Evolutionary conservation across 2,329 filamentous ascomycete species (phyloP), one percentile per base, ranked within the genome.

Genomic region (Didymella lethalis): DNA sequence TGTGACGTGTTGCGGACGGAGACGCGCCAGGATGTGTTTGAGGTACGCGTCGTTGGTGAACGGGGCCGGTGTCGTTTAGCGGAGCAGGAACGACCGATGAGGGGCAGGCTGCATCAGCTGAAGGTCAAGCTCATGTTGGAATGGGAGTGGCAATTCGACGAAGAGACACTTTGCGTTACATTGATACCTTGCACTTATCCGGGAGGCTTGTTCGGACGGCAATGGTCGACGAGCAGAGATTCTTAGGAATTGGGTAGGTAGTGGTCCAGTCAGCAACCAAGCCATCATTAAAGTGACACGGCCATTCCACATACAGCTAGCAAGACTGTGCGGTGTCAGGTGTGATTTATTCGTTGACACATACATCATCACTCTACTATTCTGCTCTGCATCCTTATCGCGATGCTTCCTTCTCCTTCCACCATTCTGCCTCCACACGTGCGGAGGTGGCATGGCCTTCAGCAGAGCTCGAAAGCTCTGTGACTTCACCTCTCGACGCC

Each of bases 281-380:
- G 48, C 48, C 48, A 44, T 63, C 59, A 61, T 69, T 54, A 64
- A 69, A 56, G 44, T 67, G 59, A 68, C 52, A 58, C 68, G 40
- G 36, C 64, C 57, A 66, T 65, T 64, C 61, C 64, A 57, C 49
- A 61, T 48, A 46, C 51, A 44, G 57, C 54, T 48, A 52, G 44
- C 32, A 57, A 38, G n/a, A 28, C 25, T 36, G 41, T 28, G 45
- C 53, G 41, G 41, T 16, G 14, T 47, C n/a, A 45, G 29, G 48
- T 50, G 51, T 25, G 57, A 54, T 55, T 59, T 48, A 28, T 57
- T 58, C 54, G 48, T 58, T 53, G 59, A 51, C 46, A 34, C 31
- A 52, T 54, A 40, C 53, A 54, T 64, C 53, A 57, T 64, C 60
- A 63, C 64, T 63, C 59, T 63, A 54, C 57, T 59, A 41, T 61